A percentile compares a stretch with the other conserved stretches of the same genome.
Evolutionary conservation across 352 stramenopile species (phyloP).

Genomic region (Globisporangium nagaii): DNA sequence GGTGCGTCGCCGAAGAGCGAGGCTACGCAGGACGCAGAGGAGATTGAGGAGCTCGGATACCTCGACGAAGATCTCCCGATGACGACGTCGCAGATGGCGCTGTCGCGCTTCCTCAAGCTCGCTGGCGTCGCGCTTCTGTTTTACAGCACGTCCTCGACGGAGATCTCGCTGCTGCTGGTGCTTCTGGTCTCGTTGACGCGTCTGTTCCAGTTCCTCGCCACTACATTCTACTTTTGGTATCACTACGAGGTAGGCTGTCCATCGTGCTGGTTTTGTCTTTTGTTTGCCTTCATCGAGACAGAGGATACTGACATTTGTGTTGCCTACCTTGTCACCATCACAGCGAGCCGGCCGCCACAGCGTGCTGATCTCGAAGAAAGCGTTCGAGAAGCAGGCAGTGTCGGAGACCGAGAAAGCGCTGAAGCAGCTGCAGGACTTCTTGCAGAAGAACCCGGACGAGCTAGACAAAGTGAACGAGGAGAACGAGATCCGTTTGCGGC

Average conservation of each 20-base stretch:
- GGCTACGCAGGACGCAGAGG: conserved; percentile 47
- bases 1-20: conserved; percentile 44
- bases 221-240: conserved; percentile 78
- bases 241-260: conserved; percentile 50
- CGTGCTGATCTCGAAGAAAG: conserved; percentile 64
- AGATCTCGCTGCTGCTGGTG: conserved; percentile 68
- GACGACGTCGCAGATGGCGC: conserved; percentile 59
- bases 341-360: conserved; percentile 43
- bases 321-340: not conserved
- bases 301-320: conserved; percentile 13
- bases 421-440: conserved; percentile 51
- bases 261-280: not conserved
- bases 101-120: conserved; percentile 53
- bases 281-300: not conserved
- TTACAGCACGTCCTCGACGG: conserved; percentile 78
- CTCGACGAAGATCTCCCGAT: conserved; percentile 59
- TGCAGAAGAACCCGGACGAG: conserved; percentile 67
- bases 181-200: conserved; percentile 61
- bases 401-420: conserved; percentile 75
- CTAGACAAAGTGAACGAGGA: conserved; percentile 76
- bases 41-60: conserved; percentile 63
- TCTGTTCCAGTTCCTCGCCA: conserved; percentile 67
- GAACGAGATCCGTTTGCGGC: conserved; percentile 72
- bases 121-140: conserved; percentile 65
- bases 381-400: conserved; percentile 62